phyloP scores from a whole-genome alignment of 768 basidiomycete species.

The Phaeotremella skinneri region DNA sequence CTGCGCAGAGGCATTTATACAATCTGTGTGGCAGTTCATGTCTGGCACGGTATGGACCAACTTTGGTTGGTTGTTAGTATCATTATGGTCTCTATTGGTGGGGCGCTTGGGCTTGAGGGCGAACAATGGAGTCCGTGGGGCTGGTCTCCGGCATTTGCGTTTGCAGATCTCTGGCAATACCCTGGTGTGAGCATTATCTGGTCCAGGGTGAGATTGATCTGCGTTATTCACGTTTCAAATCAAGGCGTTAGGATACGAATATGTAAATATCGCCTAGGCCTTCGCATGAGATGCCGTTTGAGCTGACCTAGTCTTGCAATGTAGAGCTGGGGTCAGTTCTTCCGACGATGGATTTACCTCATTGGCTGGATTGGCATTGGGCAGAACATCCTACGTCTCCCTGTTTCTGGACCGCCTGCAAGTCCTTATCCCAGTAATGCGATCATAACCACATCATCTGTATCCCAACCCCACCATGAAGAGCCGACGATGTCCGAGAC shows the following conservation, averaged over 20 bases:
- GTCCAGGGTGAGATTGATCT: constrained; percentile 33
- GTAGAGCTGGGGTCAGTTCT: constrained; percentile 42
- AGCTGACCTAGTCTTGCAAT: constrained; percentile 6
- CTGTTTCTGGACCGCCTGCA: constrained; percentile 27
- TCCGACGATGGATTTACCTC: constrained; percentile 31
- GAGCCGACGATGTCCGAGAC: background rate
- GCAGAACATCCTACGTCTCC: constrained; percentile 37
- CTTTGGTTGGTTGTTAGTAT: constrained; percentile 4
- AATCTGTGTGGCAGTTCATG: constrained; percentile 19
- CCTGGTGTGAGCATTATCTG: constrained; percentile 41
- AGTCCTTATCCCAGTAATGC: constrained; percentile 12
- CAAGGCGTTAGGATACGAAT: background rate
- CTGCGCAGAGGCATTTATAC: constrained; percentile 25
- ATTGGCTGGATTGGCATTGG: constrained; percentile 40
- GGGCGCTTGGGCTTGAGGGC: constrained; percentile 31
- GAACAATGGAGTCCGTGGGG: constrained; percentile 42
- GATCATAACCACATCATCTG: constrained; percentile 5
- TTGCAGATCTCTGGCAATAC: constrained; percentile 32
- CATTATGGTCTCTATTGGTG: constrained; percentile 24
- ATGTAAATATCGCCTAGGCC: background rate
- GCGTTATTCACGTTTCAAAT: background rate
- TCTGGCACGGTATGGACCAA: constrained; percentile 16
- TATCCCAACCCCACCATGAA: background rate
- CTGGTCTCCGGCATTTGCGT: constrained; percentile 38
- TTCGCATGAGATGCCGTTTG: background rate